Base-by-base conservation (phyloP, 2,329 filamentous ascomycete species). In the Ophiostoma quercus region DNA sequence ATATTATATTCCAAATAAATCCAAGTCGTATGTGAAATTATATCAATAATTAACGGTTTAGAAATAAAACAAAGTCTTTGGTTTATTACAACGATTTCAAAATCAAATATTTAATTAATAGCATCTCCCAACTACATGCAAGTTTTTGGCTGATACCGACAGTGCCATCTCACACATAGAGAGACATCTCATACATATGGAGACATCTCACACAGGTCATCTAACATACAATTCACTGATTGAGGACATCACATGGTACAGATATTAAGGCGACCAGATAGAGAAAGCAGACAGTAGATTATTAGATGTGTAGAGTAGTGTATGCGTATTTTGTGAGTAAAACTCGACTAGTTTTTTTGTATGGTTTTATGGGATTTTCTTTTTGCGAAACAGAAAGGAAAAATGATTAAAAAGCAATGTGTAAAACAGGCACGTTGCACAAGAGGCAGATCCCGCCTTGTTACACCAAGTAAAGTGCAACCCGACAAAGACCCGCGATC, bases 231-330 rank as follows among this genome's bases (percentile, higher is more conserved):
- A 47, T 19, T 19, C n/a, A 7, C 1, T n/a, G 19, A n/a, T 2
- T 34, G 5, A 34, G 34, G 34, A 34, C 34, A 34, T 8, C 34
- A 34, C 34, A 34, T 6, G 5, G 34, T 3, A 34, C 34, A 34
- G n/a, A 37, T 29, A 16, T 19, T 5, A 5, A n/a, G 0, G 22
- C 1, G 4, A 11, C 12, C 3, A 25, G 62, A 39, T 65, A 11
- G 32, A n/a, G 51, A 67, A 63, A 67, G 29, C 51, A 67, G 34
- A 51, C 32, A 41, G 57, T 70, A 66, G 43, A 70, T 70, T 70
- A 70, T 67, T 70, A 70, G 22, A 70, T 66, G 34, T 66, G 34
- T 32, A 37, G 19, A n/a, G 67, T 22, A 4, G 22, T 54, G 54
- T 16, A 62, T 57, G 51, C n/a, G 60, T 69, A 69, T 66, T 43